phyloP scores from a whole-genome alignment of 164 flowering plant species.

The Tetrastigma voinierianum region DNA sequence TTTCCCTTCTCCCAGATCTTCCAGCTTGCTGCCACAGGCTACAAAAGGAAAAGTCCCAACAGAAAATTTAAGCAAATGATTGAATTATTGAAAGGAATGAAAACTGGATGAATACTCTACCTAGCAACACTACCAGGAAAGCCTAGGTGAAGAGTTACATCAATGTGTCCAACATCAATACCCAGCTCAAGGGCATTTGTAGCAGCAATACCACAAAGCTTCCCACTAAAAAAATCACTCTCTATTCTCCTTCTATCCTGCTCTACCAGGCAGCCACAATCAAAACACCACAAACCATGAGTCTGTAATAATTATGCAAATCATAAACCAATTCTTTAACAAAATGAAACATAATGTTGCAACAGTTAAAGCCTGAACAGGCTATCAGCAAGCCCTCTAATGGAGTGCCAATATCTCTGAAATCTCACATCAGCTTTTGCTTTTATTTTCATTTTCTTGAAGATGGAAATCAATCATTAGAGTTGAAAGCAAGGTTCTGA shows the following conservation, averaged over 20 bases:
- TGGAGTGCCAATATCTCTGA: too few species aligned
- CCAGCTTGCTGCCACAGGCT: constrained; percentile 99
- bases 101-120: constrained; percentile 25
- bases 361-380: too few species aligned
- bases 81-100: neutral
- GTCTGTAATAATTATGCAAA: neutral
- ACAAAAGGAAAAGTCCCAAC: constrained; percentile 12
- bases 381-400: too few species aligned
- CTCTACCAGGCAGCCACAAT: constrained; percentile 13
- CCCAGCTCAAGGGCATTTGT: constrained; percentile 98
- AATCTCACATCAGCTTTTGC: too few species aligned
- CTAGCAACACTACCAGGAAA: constrained; percentile 98
- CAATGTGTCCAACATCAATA: constrained; percentile 95
- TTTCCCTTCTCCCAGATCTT: constrained; percentile 91
- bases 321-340: too few species aligned
- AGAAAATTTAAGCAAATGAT: constrained; percentile 1
- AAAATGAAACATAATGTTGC: too few species aligned
- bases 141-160: constrained; percentile 92
- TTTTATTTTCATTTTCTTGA: too few species aligned
- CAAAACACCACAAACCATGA: neutral
- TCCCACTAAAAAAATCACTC: constrained; percentile 79
- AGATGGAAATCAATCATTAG: too few species aligned
- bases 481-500: too few species aligned
- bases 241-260: constrained; percentile 94
- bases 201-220: constrained; percentile 87